Percentiles rank a stretch among this genome's conserved stretches.
Conservation (phyloP, 2,329 filamentous ascomycete genomes). For the Fusarium sp. region DNA sequence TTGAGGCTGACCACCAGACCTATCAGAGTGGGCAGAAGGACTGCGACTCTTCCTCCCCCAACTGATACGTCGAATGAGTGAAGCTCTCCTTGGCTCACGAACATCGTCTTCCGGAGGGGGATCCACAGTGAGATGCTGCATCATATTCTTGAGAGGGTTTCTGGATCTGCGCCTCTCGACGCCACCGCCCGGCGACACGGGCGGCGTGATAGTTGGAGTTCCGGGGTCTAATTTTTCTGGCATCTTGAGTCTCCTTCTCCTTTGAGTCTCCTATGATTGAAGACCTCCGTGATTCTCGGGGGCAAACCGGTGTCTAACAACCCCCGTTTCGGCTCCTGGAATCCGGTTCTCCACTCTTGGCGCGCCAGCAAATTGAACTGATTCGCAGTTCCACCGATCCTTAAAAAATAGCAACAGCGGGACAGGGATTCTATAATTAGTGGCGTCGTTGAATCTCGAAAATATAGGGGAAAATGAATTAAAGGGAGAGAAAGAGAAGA, state of each 20-base stretch:
- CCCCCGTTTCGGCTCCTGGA: slow-evolving; percentile 44
- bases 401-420: slow-evolving; percentile 3
- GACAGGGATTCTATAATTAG: slow-evolving; percentile 28
- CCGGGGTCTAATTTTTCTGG: slow-evolving; percentile 47
- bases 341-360: slow-evolving; percentile 47
- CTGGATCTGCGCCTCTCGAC: slow-evolving; percentile 50
- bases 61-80: slow-evolving; percentile 53
- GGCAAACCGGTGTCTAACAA: slow-evolving; percentile 36
- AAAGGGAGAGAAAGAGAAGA: not conserved
- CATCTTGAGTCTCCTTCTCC: slow-evolving; percentile 37
- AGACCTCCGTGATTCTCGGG: slow-evolving; percentile 44
- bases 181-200: slow-evolving; percentile 39
- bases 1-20: slow-evolving; percentile 43
- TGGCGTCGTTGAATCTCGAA: slow-evolving; percentile 3
- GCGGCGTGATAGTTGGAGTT: slow-evolving; percentile 38
- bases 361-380: slow-evolving; percentile 29
- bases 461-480: slow-evolving; percentile 20
- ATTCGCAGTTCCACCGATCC: slow-evolving; percentile 5
- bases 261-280: slow-evolving; percentile 5
- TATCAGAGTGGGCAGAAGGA: slow-evolving; percentile 52
- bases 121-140: slow-evolving; percentile 54
- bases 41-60: slow-evolving; percentile 52
- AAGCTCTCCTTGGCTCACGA: slow-evolving; percentile 46
- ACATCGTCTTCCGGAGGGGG: slow-evolving; percentile 46
- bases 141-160: slow-evolving; percentile 54